These are phyloP conservation scores for Trichoderma sp. DNA, from an alignment of 2,329 filamentous ascomycete genomes.

Conservation along the genomic window DNA sequence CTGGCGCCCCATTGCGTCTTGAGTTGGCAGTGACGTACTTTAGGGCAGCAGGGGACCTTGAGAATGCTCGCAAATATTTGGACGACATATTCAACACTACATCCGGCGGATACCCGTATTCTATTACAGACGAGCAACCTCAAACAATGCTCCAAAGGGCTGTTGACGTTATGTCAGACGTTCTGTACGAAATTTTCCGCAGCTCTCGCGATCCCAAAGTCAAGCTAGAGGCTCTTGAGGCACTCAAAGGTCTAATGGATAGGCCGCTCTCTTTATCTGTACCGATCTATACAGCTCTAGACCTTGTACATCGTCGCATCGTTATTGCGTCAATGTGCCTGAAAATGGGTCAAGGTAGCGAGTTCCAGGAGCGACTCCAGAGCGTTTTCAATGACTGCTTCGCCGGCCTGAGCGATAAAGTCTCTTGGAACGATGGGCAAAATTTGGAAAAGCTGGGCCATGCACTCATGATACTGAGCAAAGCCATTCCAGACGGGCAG, in stretches of 20 bases:
- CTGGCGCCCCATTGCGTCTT: constrained; percentile 25
- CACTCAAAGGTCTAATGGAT: constrained; percentile 22
- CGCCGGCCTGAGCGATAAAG: constrained; percentile 24
- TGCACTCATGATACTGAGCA: constrained; percentile 24
- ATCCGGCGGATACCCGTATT: constrained; percentile 26
- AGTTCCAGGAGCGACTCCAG: constrained; percentile 27
- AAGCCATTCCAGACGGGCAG: constrained; percentile 16
- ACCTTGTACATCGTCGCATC: constrained; percentile 21
- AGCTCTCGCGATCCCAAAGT: constrained; percentile 23
- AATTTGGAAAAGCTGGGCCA: constrained; percentile 24
- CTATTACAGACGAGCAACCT: constrained; percentile 25
- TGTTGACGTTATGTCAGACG: constrained; percentile 23
- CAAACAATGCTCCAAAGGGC: constrained; percentile 21
- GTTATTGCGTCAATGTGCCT: constrained; percentile 27
- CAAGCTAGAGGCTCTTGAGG: constrained; percentile 24
- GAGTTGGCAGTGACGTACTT: constrained; percentile 25
- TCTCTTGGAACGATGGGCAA: constrained; percentile 28
- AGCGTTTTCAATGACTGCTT: constrained; percentile 25
- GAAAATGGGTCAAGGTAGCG: constrained; percentile 26
- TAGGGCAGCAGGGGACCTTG: constrained; percentile 21
- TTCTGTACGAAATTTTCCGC: constrained; percentile 26
- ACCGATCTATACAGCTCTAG: constrained; percentile 20
- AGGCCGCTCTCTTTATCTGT: constrained; percentile 27
- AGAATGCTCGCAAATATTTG: constrained; percentile 21
- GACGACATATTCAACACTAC: constrained; percentile 27